These are phyloP conservation scores for Phytophthora rubi DNA, from an alignment of 352 stramenopile species.

Conservation along the genomic window DNA sequence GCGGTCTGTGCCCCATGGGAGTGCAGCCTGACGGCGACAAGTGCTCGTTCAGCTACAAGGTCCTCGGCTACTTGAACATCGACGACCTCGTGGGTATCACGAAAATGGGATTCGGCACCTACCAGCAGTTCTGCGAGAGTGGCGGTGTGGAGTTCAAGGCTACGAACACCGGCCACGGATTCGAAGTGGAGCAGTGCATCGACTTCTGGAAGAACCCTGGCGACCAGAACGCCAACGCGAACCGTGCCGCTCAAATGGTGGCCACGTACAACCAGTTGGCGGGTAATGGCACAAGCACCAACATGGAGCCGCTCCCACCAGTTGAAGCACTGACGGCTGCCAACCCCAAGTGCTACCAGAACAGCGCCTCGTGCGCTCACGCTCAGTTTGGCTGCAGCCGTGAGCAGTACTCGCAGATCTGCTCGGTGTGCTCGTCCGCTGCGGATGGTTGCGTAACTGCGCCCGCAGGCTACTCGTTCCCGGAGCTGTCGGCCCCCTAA, in stretches of 20 bases:
- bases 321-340: constrained; percentile 37
- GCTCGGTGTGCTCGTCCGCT: constrained; percentile 47
- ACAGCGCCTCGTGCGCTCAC: constrained; percentile 50
- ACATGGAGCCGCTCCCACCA: constrained; percentile 58
- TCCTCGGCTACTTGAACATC: constrained; percentile 62
- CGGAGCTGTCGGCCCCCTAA: constrained; percentile 8
- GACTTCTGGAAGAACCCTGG: constrained; percentile 72
- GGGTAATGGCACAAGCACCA: constrained; percentile 26
- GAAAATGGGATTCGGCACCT: constrained; percentile 45
- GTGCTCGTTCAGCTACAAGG: constrained; percentile 69
- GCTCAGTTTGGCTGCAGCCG: constrained; percentile 51
- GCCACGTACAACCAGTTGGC: constrained; percentile 60
- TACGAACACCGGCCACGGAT: constrained; percentile 45
- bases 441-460: constrained; percentile 34
- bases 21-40: constrained; percentile 49
- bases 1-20: constrained; percentile 54
- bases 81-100: constrained; percentile 75
- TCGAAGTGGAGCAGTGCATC: constrained; percentile 49
- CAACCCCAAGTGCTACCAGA: constrained; percentile 63
- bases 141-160: constrained; percentile 58
- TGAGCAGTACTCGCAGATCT: constrained; percentile 59
- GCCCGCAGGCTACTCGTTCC: constrained; percentile 15
- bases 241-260: constrained; percentile 54
- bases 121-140: constrained; percentile 55
- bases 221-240: constrained; percentile 47